A percentile compares a stretch with the other conserved stretches of the same genome.
Evolutionary conservation across 768 basidiomycete species (phyloP).

Genomic region (Rhodocollybia butyracea): DNA sequence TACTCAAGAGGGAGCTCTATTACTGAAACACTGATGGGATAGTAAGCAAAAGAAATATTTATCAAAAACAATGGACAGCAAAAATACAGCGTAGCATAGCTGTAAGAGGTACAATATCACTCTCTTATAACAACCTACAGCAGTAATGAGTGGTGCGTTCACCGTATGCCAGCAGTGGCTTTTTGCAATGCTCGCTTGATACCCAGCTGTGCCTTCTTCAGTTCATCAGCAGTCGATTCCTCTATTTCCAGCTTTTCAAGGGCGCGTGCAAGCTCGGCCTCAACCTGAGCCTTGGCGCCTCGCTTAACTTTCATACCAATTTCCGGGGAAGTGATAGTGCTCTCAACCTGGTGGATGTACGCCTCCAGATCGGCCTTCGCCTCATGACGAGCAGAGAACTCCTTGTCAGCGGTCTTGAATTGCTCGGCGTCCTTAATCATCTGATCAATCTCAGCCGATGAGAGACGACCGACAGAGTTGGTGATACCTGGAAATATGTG

Average conservation of each 20-base stretch:
- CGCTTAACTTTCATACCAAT: slow-evolving; percentile 99
- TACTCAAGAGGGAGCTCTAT: too few relatives aligned
- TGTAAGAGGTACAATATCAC: not conserved
- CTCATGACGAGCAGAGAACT: slow-evolving; percentile 97
- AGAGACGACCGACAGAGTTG: slow-evolving; percentile 98
- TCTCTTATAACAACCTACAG: slow-evolving; percentile 2
- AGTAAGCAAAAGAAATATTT: not conserved
- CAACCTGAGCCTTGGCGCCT: slow-evolving; percentile 90
- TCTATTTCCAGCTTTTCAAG: slow-evolving; percentile 99
- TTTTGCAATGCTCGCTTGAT: slow-evolving; percentile 98
- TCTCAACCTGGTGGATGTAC: slow-evolving; percentile 96
- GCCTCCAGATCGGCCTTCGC: slow-evolving; percentile 98
- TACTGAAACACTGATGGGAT: not conserved
- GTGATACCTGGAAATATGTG: slow-evolving; percentile 66
- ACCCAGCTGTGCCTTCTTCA: slow-evolving; percentile 91
- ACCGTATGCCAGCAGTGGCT: slow-evolving; percentile 89
- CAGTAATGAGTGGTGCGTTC: slow-evolving; percentile 21
- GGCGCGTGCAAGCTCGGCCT: slow-evolving; percentile 96
- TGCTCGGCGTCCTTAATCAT: slow-evolving; percentile 99
- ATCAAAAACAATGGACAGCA: slow-evolving; percentile 4
- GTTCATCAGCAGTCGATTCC: slow-evolving; percentile 89
- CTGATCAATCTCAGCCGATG: slow-evolving; percentile 96
- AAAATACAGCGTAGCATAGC: slow-evolving; percentile 4
- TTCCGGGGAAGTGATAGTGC: slow-evolving; percentile 93
- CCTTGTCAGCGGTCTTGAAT: slow-evolving; percentile 95